These are phyloP conservation scores for Litchi chinensis DNA, from an alignment of 345 rosid genomes.

Conservation along the genomic window DNA sequence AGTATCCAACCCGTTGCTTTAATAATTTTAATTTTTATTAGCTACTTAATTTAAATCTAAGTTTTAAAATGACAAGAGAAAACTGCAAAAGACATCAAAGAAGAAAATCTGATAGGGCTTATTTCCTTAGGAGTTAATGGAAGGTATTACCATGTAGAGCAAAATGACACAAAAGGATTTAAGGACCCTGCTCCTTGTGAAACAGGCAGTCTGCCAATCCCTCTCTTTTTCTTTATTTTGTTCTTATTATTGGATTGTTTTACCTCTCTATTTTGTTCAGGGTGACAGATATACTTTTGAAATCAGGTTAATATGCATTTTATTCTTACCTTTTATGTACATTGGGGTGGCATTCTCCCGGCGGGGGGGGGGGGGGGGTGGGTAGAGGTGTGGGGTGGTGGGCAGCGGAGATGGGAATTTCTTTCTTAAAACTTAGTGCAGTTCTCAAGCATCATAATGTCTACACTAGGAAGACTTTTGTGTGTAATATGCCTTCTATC, in stretches of 20 bases:
- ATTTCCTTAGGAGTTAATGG: not conserved
- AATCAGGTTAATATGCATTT: no score
- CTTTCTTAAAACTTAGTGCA: not conserved
- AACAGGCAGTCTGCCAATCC: not conserved
- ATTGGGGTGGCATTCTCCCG: no score
- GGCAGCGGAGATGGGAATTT: not conserved
- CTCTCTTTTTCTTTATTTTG: not conserved
- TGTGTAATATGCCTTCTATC: slow-evolving; percentile 17
- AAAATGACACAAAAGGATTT: not conserved
- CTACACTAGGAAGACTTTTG: not conserved
- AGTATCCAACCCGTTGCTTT: not conserved
- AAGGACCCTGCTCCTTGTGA: not conserved
- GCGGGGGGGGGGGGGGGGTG: no score
- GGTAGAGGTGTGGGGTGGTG: no score
- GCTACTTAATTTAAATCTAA: not conserved
- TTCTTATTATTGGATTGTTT: no score
- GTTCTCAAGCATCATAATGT: not conserved
- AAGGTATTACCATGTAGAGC: not conserved
- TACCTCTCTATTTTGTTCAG: no score
- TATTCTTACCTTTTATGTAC: no score
- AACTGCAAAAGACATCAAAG: not conserved
- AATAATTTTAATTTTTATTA: not conserved
- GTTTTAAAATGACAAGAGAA: not conserved
- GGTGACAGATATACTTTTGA: no score
- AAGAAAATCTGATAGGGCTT: not conserved